Evolutionary conservation across 2,329 filamentous ascomycete genomes (phyloP), one percentile per base, ranked within the genome.

Genomic region (Neoscytalidium dimidiatum): DNA sequence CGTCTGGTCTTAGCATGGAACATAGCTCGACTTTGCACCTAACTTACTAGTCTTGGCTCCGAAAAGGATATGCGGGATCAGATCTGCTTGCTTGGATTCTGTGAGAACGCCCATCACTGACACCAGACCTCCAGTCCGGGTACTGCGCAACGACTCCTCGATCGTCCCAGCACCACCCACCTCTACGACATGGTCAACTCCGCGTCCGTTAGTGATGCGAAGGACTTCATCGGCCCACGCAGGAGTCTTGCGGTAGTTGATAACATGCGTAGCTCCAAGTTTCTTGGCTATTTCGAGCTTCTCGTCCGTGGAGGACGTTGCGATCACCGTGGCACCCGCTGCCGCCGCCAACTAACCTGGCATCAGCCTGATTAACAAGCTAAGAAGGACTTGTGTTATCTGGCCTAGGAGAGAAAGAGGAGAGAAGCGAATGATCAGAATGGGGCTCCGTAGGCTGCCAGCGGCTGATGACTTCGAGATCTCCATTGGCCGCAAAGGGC

Each of bases 271-370:
- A 1, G 80, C 82, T 9, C 83, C 82, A 28, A 74, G 72, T 14
- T 70, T 72, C 66, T 76, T 74, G 7, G 75, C 77, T 3, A 71
- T 56, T 6, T 73, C 69, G 5, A 85, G 75, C 68, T 86, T 86
- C 3, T 74, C 68, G 66, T 85, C 81, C 3, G 79, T 82, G 0
- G 83, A 84, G 1, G 82, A 84, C 0, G 82, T 84, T 48, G 83
- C 79, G 33, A 84, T 83, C 1, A 80, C 81, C 68, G 71, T 77
- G 0, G 78, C 79, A 11, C 76, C 81, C 1, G 75, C 74, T 7
- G 83, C 83, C 68, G 81, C 82, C 14, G 80, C 83, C 61, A 84
- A 64, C 69, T 70, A 51, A 1, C 66, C 65, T 4, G 46, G 61
- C 5, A 49, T 48, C 21, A 64, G 38, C n/a, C 38, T 13, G 17